Base-by-base conservation (phyloP, 192 early-diverging fungal species). In the Paraglomus brasilianum region DNA sequence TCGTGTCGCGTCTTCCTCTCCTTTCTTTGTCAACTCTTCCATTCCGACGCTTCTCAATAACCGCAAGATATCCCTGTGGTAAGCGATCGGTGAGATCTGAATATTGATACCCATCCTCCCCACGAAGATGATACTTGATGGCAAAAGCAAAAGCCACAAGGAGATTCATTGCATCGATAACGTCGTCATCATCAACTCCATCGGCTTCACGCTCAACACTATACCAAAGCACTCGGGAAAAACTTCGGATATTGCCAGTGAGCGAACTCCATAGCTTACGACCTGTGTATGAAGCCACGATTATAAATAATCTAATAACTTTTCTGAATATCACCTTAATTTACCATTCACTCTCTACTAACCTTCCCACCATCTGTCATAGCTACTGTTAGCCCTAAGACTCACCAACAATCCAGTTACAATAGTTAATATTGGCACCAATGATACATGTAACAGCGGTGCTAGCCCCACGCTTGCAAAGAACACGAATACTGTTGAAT, bases 1-100 rank as follows among this genome's bases (percentile, higher is more conserved):
- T 72, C 30, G 72, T 77, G 42, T 72, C 75, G 17, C 67, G 22
- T n/a, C 30, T 46, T 19, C 72, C 30, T 30, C 30, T 30, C 30
- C 30, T 30, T 30, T 30, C 52, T 1, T 55, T 10, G 11, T 30
- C 21, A 8, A 22, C 41, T 13, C 72, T 66, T 46, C 58, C 69
- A 6, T 69, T 65, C 19, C 65, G 65, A 30, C 72, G 72, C 13
- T 70, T 73, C 10, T 75, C 67, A 19, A 70, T 69, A 38, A 72
- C 69, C 51, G 72, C 70, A 5, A 56, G 51, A 63, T 72, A 81
- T 0, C 61, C 78, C 9, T 85, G 62, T 15, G 80, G 82, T 15
- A 85, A 55, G 43, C 85, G 75, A 19, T 71, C 51, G 42, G 79
- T 74, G n/a, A 86, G 77, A 72, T 85, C 85, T 41, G 75, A 77